A percentile compares a stretch with the other conserved stretches of the same genome.
These are phyloP conservation scores for Candida berthetii DNA, from an alignment of 805 yeast genomes.

Conservation along the genomic window DNA sequence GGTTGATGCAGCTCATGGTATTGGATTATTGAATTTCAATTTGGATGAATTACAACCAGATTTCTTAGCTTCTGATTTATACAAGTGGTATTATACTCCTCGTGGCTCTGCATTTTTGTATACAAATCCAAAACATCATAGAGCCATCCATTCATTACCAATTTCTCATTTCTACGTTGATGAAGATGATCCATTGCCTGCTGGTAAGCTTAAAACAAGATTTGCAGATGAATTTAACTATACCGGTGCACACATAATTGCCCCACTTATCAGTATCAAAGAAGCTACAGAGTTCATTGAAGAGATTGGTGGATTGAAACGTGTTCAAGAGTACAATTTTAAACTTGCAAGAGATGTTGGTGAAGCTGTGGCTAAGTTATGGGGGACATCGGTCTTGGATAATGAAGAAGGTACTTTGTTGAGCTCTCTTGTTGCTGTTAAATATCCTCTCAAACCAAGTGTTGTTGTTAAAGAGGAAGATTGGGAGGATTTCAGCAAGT, in stretches of 20 bases:
- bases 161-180: conserved; percentile 40
- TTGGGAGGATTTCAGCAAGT: conserved; percentile 10
- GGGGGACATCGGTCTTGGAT: conserved; percentile 33
- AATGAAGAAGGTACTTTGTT: conserved; percentile 27
- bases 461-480: conserved; percentile 9
- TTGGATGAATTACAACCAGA: conserved; percentile 44
- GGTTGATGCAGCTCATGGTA: conserved; percentile 70
- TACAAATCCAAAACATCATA: conserved; percentile 46
- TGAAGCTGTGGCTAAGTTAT: conserved; percentile 26
- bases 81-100: conserved; percentile 64
- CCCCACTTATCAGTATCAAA: conserved; percentile 33
- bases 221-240: conserved; percentile 38
- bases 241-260: conserved; percentile 43
- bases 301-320: conserved; percentile 49
- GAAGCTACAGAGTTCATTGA: conserved; percentile 50
- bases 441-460: conserved; percentile 26
- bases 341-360: conserved; percentile 39
- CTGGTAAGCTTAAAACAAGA: conserved; percentile 2
- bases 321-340: conserved; percentile 41
- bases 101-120: conserved; percentile 54
- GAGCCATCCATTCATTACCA: conserved; percentile 48
- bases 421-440: conserved; percentile 38
- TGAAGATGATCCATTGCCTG: conserved; percentile 23
- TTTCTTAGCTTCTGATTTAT: conserved; percentile 55
- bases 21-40: conserved; percentile 46